phyloP scores from a whole-genome alignment of 768 basidiomycete species.

The Pleurotus eryngii region DNA sequence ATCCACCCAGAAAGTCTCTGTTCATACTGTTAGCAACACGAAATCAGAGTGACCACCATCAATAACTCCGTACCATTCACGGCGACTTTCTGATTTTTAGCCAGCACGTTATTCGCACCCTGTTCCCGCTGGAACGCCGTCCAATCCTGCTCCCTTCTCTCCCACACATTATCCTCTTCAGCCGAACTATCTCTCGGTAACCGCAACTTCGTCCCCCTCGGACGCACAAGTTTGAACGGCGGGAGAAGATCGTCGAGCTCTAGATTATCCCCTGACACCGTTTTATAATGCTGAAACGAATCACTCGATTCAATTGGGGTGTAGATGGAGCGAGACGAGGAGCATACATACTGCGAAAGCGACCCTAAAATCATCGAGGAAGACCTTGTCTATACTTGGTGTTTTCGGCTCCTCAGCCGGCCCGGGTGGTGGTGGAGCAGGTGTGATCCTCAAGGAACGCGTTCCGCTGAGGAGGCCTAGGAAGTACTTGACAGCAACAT shows the following conservation, averaged over 20 bases:
- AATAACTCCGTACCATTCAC: slow-evolving; percentile 51
- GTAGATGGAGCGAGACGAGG: not conserved
- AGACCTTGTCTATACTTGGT: slow-evolving; percentile 57
- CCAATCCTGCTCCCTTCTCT: slow-evolving; percentile 65
- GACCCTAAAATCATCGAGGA: slow-evolving; percentile 84
- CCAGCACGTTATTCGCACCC: slow-evolving; percentile 53
- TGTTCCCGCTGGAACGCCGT: slow-evolving; percentile 49
- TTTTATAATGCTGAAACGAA: slow-evolving; percentile 55
- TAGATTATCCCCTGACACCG: slow-evolving; percentile 47
- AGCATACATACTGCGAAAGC: slow-evolving; percentile 66
- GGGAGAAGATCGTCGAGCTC: slow-evolving; percentile 47
- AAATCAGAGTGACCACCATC: not conserved
- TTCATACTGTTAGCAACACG: slow-evolving; percentile 30
- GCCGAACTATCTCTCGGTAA: slow-evolving; percentile 47
- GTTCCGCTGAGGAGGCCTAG: slow-evolving; percentile 63
- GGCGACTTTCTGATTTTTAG: slow-evolving; percentile 53
- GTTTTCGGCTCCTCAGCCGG: slow-evolving; percentile 16
- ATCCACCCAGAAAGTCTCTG: slow-evolving; percentile 80
- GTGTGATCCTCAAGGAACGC: slow-evolving; percentile 3
- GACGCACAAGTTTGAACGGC: slow-evolving; percentile 65
- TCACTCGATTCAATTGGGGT: not conserved
- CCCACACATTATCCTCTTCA: slow-evolving; percentile 53
- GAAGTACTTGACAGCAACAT: slow-evolving; percentile 75
- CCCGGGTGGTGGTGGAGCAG: slow-evolving; percentile 8
- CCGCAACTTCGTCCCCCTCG: slow-evolving; percentile 53